Percentiles rank a stretch among this genome's conserved stretches.
These are phyloP conservation scores for Xylaria flabelliformis DNA, from an alignment of 495 filamentous ascomycete species.

Conservation along the genomic window DNA sequence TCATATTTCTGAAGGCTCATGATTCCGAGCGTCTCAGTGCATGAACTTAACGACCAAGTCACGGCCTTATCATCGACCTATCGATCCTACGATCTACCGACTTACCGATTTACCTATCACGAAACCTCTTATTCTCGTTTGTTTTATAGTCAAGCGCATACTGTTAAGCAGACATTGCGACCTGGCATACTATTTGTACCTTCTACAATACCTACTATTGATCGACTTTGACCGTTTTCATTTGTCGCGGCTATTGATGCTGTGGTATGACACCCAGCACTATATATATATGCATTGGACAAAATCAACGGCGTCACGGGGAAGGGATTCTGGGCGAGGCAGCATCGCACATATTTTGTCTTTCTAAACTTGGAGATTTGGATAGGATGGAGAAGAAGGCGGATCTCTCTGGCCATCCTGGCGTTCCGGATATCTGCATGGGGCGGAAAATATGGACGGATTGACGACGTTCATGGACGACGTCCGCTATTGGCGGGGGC, in stretches of 20 bases:
- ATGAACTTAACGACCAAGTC: constrained; percentile 6
- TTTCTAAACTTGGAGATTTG: constrained; percentile 21
- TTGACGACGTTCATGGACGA: constrained; percentile 33
- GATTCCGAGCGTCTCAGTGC: background rate
- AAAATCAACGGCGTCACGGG: constrained; percentile 36
- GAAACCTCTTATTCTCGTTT: constrained; percentile 34
- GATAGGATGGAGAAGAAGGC: constrained; percentile 29
- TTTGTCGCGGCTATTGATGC: constrained; percentile 31
- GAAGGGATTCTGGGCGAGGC: constrained; percentile 27
- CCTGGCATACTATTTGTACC: constrained; percentile 30
- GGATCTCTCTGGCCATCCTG: constrained; percentile 33
- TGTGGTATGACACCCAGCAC: constrained; percentile 19
- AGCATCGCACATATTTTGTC: constrained; percentile 39
- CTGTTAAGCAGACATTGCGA: background rate
- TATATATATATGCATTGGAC: constrained; percentile 29
- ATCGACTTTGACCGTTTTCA: constrained; percentile 31
- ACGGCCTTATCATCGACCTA: constrained; percentile 1
- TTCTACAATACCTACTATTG: constrained; percentile 29
- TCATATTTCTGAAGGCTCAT: background rate
- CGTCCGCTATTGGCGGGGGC: constrained; percentile 4
- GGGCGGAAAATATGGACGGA: constrained; percentile 30
- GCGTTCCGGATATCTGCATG: constrained; percentile 42
- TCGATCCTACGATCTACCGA: background rate
- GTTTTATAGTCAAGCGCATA: constrained; percentile 31
- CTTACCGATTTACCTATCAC: constrained; percentile 4